Conservation (phyloP, 1,139 yeast genomes). For the Sugiyamaella paludigena region DNA sequence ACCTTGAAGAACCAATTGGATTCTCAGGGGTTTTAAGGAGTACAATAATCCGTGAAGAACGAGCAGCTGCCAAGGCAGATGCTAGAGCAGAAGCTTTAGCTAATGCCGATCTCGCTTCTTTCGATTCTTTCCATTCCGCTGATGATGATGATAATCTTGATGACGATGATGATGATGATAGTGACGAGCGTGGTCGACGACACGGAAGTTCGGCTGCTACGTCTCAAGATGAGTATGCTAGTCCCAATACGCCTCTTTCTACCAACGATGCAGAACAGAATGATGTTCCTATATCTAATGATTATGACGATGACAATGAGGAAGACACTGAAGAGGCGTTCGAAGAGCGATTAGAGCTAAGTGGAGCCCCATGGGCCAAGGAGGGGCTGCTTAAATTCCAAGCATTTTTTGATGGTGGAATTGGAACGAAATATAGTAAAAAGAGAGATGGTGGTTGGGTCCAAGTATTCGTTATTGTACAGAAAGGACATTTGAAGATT, state of each 20-base stretch:
- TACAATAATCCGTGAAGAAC: slow-evolving; percentile 33
- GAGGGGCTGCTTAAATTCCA: slow-evolving; percentile 66
- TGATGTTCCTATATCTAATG: not conserved
- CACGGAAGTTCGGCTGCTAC: not conserved
- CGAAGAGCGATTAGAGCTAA: slow-evolving; percentile 54
- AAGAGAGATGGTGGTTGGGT: slow-evolving; percentile 27
- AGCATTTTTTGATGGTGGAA: slow-evolving; percentile 37
- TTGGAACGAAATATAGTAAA: slow-evolving; percentile 14
- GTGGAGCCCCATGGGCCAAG: slow-evolving; percentile 77
- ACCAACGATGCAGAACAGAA: not conserved
- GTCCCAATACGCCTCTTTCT: not conserved
- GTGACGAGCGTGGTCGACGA: not conserved
- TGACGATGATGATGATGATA: not conserved
- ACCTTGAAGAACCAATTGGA: slow-evolving; percentile 29
- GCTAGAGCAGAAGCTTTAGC: slow-evolving; percentile 1
- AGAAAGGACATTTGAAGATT: slow-evolving; percentile 36
- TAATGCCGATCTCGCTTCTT: slow-evolving; percentile 11
- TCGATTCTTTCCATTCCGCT: slow-evolving; percentile 7
- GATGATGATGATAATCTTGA: slow-evolving; percentile 4
- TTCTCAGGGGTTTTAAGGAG: slow-evolving; percentile 35
- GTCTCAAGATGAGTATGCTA: not conserved
- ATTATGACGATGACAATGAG: not conserved
- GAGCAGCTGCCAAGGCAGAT: slow-evolving; percentile 12
- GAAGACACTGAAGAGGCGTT: slow-evolving; percentile 4
- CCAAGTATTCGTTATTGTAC: slow-evolving; percentile 36